A percentile compares a stretch with the other conserved stretches of the same genome.
Evolutionary conservation across 2,329 filamentous ascomycete species (phyloP).

Genomic region (Pleurostoma richardsiae): DNA sequence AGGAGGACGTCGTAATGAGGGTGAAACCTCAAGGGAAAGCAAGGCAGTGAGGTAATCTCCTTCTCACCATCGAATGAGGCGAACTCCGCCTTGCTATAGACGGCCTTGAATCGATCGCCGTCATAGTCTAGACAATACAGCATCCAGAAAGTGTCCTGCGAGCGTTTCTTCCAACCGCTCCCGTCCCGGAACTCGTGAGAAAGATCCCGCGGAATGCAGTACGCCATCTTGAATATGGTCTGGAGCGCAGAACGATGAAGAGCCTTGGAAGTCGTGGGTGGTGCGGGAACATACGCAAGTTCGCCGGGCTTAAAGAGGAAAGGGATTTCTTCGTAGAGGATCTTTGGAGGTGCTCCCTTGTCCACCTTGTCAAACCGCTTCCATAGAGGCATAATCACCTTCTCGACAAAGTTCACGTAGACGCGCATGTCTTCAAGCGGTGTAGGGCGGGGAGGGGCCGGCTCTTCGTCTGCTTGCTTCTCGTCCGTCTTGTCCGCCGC

Average conservation of each 20-base stretch:
- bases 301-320: conserved; percentile 3
- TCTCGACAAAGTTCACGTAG: conserved; percentile 3
- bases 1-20: not conserved
- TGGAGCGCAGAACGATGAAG: too few species aligned
- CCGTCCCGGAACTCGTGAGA: too few species aligned
- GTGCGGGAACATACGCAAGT: not conserved
- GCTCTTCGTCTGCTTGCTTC: too few species aligned
- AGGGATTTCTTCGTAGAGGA: conserved; percentile 5
- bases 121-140: conserved; percentile 5
- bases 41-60: not conserved
- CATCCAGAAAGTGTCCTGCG: too few species aligned
- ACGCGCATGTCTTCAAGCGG: conserved; percentile 3
- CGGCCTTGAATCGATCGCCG: conserved; percentile 1
- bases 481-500: too few species aligned
- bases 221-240: too few species aligned
- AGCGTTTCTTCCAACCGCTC: too few species aligned
- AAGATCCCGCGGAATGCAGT: too few species aligned
- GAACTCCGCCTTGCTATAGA: not conserved
- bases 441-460: too few species aligned
- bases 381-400: conserved; percentile 3
- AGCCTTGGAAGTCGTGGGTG: not conserved
- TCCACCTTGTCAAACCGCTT: not conserved
- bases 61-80: conserved; percentile 1
- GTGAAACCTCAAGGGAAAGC: conserved; percentile 3
- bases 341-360: not conserved